Base-by-base conservation (phyloP, 2,329 filamentous ascomycete genomes). In the Aspergillaceae sp. region DNA sequence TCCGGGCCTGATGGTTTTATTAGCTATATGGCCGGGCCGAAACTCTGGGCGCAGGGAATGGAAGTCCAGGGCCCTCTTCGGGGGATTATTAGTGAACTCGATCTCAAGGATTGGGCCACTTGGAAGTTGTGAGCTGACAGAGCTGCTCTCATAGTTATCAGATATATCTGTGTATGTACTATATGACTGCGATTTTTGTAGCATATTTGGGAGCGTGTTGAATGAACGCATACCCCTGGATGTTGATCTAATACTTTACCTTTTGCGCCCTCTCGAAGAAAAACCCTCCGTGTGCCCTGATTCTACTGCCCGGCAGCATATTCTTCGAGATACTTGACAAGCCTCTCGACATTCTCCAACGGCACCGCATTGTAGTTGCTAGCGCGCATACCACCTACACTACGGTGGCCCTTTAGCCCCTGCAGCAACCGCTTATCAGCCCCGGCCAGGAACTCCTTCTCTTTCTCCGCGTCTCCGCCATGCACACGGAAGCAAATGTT, bases 1-100 rank as follows among this genome's bases (percentile, higher is more conserved):
- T 94, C 89, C 0, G 92, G 92, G 0, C 91, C 92, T 0, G 87
- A 94, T 45, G 91, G 92, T 0, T 97, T 97, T 67, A 77, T 97
- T 35, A 77, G 79, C 38, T 78, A 84, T 52, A 87, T 86, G 68
- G 87, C 88, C 2, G 91, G 92, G 1, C 73, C 82, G 7, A 95
- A 94, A 51, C 68, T 79, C 3, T 94, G 87, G 86, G 71, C 75
- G 7, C 76, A 77, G 29, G 87, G 88, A 0, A 71, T 72, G 47
- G 85, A 94, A 66, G 73, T 78, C 7, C 89, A 95, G 59, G 90
- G 90, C 0, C 74, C 78, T 0, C 68, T 95, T 0, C 77, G 78
- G 4, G 90, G 90, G 0, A 63, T 89, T 2, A 66, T 90, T 19
- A 78, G 75, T 2, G 69, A 72, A 40, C 67, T 94, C 60, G 70